A percentile compares a stretch with the other conserved stretches of the same genome.
phyloP scores from a whole-genome alignment of 345 rosid genomes.

The Erucastrum elatum region DNA sequence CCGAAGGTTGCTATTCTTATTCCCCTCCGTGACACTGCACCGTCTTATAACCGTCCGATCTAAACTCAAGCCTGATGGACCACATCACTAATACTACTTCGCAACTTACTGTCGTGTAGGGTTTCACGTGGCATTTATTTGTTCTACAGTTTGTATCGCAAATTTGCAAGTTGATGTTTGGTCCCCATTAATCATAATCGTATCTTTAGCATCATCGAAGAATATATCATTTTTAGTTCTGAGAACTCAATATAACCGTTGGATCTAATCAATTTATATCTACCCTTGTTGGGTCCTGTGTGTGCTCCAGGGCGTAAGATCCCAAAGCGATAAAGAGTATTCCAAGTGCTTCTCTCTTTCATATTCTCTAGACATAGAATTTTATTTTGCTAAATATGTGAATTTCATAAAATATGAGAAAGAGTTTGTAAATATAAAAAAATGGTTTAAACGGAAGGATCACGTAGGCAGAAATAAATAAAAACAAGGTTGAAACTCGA shows the following conservation, averaged over 20 bases:
- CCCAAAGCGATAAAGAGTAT: slow-evolving; percentile 12
- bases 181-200: not conserved
- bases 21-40: too few species aligned
- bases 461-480: too few species aligned
- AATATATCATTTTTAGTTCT: slow-evolving; percentile 11
- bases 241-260: slow-evolving; percentile 22
- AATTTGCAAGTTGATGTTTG: slow-evolving; percentile 32
- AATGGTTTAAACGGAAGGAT: too few species aligned
- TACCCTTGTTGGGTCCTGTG: slow-evolving; percentile 19
- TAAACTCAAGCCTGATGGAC: slow-evolving; percentile 28
- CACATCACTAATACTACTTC: slow-evolving; percentile 33
- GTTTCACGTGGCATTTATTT: slow-evolving; percentile 44
- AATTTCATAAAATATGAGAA: too few species aligned
- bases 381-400: too few species aligned
- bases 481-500: too few species aligned
- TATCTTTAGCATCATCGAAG: slow-evolving; percentile 14
- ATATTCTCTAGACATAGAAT: not conserved
- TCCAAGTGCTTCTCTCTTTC: slow-evolving; percentile 26
- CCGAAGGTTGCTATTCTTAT: slow-evolving; percentile 9
- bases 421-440: not conserved
- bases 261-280: slow-evolving; percentile 6
- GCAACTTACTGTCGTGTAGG: slow-evolving; percentile 43
- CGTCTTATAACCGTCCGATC: slow-evolving; percentile 20
- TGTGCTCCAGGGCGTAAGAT: slow-evolving; percentile 25
- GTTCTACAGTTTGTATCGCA: slow-evolving; percentile 18